phyloP scores from a whole-genome alignment of 2,329 filamentous ascomycete genomes.

The Dactylellina drechsleri region DNA sequence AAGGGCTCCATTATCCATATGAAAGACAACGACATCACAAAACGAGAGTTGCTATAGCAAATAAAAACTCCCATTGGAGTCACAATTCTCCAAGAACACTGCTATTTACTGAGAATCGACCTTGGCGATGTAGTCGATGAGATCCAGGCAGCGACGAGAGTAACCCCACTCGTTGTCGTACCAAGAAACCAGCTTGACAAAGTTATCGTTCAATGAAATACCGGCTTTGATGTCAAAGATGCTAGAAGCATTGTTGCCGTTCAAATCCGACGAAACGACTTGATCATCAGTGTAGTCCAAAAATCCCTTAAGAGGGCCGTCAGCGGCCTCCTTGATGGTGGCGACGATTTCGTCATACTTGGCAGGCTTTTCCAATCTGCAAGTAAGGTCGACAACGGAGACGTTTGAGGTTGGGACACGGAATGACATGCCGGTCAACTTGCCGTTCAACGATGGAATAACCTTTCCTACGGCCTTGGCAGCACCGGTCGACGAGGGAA shows the following conservation, averaged over 20 bases:
- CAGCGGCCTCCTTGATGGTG: slow-evolving; percentile 86
- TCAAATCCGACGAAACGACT: slow-evolving; percentile 91
- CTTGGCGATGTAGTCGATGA: slow-evolving; percentile 62
- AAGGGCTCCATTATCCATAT: not conserved
- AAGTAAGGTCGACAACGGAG: slow-evolving; percentile 97
- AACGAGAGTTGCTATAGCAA: too few species aligned
- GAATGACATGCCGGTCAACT: slow-evolving; percentile 99
- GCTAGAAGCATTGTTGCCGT: slow-evolving; percentile 91
- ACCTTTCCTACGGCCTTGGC: slow-evolving; percentile 99
- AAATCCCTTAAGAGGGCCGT: slow-evolving; percentile 86
- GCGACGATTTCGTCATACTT: slow-evolving; percentile 92
- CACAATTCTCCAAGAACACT: not conserved
- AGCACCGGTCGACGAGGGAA: slow-evolving; percentile 97
- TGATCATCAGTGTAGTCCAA: slow-evolving; percentile 97
- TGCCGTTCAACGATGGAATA: slow-evolving; percentile 96
- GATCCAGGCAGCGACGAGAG: slow-evolving; percentile 92
- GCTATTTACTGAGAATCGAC: slow-evolving; percentile 28
- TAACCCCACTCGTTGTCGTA: slow-evolving; percentile 99
- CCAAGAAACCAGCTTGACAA: slow-evolving; percentile 98
- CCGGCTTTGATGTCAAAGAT: slow-evolving; percentile 99
- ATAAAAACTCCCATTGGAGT: not conserved
- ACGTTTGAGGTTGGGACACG: slow-evolving; percentile 99
- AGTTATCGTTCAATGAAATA: slow-evolving; percentile 98
- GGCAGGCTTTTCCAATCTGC: slow-evolving; percentile 89
- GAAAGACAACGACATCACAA: too few species aligned